Evolutionary conservation across 148 eudicot genomes (phyloP).

Genomic region (Hydrangea macrophylla): DNA sequence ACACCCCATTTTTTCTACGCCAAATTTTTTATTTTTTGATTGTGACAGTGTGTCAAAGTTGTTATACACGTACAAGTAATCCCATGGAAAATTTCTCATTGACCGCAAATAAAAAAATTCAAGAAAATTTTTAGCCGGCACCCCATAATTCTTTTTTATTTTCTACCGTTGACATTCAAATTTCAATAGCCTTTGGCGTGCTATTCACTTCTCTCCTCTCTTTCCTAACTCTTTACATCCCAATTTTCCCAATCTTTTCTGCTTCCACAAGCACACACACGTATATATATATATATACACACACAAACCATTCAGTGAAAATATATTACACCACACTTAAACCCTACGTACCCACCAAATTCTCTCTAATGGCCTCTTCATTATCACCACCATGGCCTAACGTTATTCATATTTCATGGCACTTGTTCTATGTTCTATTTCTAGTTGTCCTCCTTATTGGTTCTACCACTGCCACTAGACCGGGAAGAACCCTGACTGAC

Average conservation of each 20-base stretch:
- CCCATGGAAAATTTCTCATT: neutral
- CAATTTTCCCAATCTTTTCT: neutral
- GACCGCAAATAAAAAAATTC: neutral
- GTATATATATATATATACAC: neutral
- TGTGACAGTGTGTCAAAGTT: too few relatives aligned
- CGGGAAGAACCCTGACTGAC: slow-evolving; percentile 4
- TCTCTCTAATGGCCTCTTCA: slow-evolving; percentile 5
- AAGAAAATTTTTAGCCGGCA: slow-evolving; percentile 12
- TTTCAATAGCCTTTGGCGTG: slow-evolving; percentile 9
- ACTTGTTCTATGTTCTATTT: neutral
- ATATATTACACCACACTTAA: neutral
- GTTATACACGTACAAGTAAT: slow-evolving; percentile 15
- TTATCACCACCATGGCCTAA: neutral
- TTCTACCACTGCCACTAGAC: neutral
- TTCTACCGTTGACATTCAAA: slow-evolving; percentile 15
- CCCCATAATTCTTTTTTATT: neutral
- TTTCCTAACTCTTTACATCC: neutral
- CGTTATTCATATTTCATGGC: neutral
- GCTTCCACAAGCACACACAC: neutral
- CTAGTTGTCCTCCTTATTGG: neutral
- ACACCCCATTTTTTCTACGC: too few relatives aligned
- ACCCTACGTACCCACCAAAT: neutral
- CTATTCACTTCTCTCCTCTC: neutral
- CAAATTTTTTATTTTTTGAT: too few relatives aligned
- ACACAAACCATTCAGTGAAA: fast-evolving